Conservation (phyloP, 306 rosid species). For the Quercus wislizeni region DNA sequence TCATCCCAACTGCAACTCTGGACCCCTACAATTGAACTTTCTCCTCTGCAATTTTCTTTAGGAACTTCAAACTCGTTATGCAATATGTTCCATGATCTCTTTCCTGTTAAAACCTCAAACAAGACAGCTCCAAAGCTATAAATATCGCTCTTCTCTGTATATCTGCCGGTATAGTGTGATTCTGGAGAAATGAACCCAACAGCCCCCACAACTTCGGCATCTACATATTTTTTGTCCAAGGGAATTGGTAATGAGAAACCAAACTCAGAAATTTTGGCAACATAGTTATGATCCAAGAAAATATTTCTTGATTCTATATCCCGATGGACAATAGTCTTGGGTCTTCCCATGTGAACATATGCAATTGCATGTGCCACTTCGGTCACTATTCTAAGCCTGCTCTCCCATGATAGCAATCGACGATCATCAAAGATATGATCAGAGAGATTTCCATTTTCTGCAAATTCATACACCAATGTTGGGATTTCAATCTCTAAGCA, state of each 20-base stretch:
- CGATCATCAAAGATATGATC: neutral
- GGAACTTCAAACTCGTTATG: no score
- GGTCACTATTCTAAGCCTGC: constrained; percentile 4
- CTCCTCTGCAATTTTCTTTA: no score
- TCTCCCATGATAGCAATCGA: neutral
- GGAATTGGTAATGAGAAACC: neutral
- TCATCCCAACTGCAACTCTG: no score
- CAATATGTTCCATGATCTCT: neutral
- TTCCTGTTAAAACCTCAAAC: neutral
- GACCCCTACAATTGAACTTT: no score
- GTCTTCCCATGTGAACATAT: constrained; percentile 1
- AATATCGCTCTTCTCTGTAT: neutral
- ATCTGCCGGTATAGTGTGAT: neutral
- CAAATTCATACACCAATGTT: constrained; percentile 15
- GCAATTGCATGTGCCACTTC: constrained; percentile 12
- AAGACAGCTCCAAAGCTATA: neutral
- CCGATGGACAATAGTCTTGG: neutral
- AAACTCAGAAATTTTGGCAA: constrained; percentile 1
- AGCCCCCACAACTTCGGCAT: neutral
- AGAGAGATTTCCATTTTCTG: neutral
- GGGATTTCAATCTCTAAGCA: constrained; percentile 18
- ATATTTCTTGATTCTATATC: neutral
- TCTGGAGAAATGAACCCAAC: neutral
- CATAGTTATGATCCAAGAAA: constrained; percentile 5
- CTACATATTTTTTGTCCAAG: neutral